These are phyloP conservation scores for Bauhinia variegata DNA, from an alignment of 306 rosid genomes.

Conservation along the genomic window DNA sequence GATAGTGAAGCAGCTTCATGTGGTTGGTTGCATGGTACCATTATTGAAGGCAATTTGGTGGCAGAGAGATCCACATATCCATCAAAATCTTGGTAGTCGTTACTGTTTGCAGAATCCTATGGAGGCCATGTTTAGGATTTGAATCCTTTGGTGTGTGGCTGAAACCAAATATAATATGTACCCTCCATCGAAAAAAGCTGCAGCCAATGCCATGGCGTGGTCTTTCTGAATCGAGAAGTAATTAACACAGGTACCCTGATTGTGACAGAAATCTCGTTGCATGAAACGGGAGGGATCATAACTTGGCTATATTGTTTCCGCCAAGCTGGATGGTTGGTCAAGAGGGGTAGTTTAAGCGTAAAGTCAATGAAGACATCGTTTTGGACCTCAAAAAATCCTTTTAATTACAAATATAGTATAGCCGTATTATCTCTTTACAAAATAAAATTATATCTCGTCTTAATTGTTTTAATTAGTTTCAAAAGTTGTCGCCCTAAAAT, in stretches of 20 bases:
- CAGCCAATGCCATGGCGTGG: not conserved
- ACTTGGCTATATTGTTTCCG: no score
- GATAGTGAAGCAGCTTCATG: not conserved
- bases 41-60: slow-evolving; percentile 24
- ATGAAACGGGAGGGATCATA: no score
- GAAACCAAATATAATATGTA: not conserved
- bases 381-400: no score
- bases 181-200: slow-evolving; percentile 15
- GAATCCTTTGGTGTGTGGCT: slow-evolving; percentile 18
- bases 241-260: not conserved
- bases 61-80: slow-evolving; percentile 17
- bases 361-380: no score
- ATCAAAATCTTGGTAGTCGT: not conserved
- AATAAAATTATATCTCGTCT: no score
- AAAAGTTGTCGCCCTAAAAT: no score
- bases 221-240: slow-evolving; percentile 3
- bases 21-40: slow-evolving; percentile 17
- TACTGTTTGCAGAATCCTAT: not conserved
- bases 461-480: no score
- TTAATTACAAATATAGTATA: no score
- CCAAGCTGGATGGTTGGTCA: no score
- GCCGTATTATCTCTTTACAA: no score
- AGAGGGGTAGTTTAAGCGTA: no score
- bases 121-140: slow-evolving; percentile 10
- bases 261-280: no score